Evolutionary conservation across 352 stramenopile genomes (phyloP), one percentile per base, ranked within the genome.

Genomic region (Globisporangium barbulae): DNA sequence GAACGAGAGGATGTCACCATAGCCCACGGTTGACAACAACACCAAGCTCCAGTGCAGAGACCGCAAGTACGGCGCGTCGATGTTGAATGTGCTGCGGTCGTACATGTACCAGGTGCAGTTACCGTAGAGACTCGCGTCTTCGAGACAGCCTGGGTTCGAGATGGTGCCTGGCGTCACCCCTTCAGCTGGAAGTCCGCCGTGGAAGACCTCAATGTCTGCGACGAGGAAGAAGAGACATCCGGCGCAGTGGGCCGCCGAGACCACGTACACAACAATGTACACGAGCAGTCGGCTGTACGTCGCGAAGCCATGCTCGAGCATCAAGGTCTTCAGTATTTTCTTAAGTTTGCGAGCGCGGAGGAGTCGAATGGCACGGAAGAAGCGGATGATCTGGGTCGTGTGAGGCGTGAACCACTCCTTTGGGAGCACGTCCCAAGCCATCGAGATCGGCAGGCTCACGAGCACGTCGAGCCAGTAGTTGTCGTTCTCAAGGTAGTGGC

Each of bases 71-170:
- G 76, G 80, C 4, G 80, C 73, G 44, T 91, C 73, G 22, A 90
- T 76, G 44, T 81, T 70, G 50, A 83, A 91, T 2, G 59, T 76
- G 56, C 77, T 90, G 22, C 71, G 77, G 31, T 91, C 83, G 57
- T 84, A 86, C 59, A 90, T 81, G 42, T 87, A 90, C 83, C 83
- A 91, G 2, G 80, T 88, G 35, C 83, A 91, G 56, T 91, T 91
- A 9, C 73, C 75, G 21, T 72, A 78, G 3, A 73, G 12, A 35
- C 65, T 88, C 3, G 63, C 63, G n/a, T 60, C 47, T 59, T 69
- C 63, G 47, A 69, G 63, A 39, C 63, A 69, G 13, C 31, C 19
- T 13, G 41, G 5, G 12, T 30, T 64, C 9, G 63, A 54, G 35
- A 69, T 59, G 35, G 19, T 12, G 2, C 35, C 48, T 10, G 63